phyloP scores from a whole-genome alignment of 768 basidiomycete genomes.

The Harrya chromipes region DNA sequence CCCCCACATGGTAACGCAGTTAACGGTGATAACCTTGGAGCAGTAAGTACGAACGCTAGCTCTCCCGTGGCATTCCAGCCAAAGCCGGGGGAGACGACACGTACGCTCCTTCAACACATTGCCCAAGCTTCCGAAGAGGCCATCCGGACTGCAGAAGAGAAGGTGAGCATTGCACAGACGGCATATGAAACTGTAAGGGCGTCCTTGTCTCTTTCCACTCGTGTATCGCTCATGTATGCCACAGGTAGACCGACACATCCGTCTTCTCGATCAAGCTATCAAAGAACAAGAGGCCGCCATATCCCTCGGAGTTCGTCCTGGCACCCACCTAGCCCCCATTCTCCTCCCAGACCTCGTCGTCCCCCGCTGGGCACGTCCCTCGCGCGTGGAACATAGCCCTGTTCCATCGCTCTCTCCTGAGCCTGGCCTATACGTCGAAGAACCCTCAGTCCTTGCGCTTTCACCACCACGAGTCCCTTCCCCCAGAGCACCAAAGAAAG shows the following conservation, averaged over 20 bases:
- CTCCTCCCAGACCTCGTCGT: constrained; percentile 62
- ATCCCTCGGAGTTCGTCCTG: constrained; percentile 49
- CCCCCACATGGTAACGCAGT: not conserved
- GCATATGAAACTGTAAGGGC: constrained; percentile 63
- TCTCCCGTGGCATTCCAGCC: constrained; percentile 3
- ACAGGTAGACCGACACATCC: constrained; percentile 78
- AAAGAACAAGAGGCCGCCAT: constrained; percentile 57
- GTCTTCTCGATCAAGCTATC: constrained; percentile 73
- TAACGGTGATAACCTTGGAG: not conserved
- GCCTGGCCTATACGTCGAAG: constrained; percentile 19
- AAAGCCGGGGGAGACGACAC: constrained; percentile 38
- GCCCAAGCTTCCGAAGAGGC: constrained; percentile 59
- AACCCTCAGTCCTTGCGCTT: constrained; percentile 7
- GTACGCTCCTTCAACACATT: constrained; percentile 54
- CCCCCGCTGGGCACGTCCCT: constrained; percentile 49
- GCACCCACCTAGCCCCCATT: constrained; percentile 51
- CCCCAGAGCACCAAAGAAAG: constrained; percentile 21
- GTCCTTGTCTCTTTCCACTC: not conserved
- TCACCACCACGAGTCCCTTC: constrained; percentile 8
- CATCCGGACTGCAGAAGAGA: constrained; percentile 68
- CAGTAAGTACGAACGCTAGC: not conserved
- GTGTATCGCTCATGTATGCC: not conserved
- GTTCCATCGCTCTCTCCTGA: constrained; percentile 36
- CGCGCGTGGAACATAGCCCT: constrained; percentile 43
- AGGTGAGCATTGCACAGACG: constrained; percentile 69